Percentiles rank a stretch among this genome's conserved stretches.
phyloP scores from a whole-genome alignment of 2,329 filamentous ascomycete genomes.

The Talaromyces sp. region DNA sequence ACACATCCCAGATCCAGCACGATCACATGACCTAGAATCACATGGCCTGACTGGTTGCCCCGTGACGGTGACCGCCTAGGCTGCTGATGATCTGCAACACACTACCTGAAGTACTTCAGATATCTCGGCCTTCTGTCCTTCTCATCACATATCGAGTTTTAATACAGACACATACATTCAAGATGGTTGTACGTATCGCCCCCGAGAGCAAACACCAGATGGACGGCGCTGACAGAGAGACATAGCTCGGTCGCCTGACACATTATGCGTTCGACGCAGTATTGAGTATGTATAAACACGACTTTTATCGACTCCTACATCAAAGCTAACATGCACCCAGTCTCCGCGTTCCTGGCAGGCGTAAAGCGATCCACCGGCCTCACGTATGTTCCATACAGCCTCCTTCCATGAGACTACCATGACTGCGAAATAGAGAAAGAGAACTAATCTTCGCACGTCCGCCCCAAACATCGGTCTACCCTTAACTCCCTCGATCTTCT shows the following conservation, averaged over 20 bases:
- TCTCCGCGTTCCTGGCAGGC: conserved; percentile 93
- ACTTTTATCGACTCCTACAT: background rate
- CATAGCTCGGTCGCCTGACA: conserved; percentile 84
- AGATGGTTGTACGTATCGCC: conserved; percentile 45
- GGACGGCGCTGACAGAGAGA: conserved; percentile 33
- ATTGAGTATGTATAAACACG: conserved; percentile 59
- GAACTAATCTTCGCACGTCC: conserved; percentile 18
- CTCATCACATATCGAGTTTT: background rate
- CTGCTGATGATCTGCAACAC: background rate
- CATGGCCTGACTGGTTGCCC: conserved; percentile 10
- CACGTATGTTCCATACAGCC: conserved; percentile 64
- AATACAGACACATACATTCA: conserved; percentile 20
- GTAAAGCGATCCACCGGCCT: conserved; percentile 96
- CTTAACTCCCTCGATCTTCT: conserved; percentile 16
- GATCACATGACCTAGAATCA: conserved; percentile 6
- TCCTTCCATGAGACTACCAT: conserved; percentile 28
- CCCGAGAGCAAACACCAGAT: background rate
- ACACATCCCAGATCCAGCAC: background rate
- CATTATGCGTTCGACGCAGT: conserved; percentile 97
- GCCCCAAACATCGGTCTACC: conserved; percentile 22
- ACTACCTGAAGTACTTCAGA: background rate
- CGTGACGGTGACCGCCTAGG: conserved; percentile 9
- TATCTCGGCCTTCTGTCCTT: background rate
- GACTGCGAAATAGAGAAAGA: background rate
- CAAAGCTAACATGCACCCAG: conserved; percentile 42